These are phyloP conservation scores for Taphrina flavorubra DNA, from an alignment of 1,139 yeast genomes.

Conservation along the genomic window DNA sequence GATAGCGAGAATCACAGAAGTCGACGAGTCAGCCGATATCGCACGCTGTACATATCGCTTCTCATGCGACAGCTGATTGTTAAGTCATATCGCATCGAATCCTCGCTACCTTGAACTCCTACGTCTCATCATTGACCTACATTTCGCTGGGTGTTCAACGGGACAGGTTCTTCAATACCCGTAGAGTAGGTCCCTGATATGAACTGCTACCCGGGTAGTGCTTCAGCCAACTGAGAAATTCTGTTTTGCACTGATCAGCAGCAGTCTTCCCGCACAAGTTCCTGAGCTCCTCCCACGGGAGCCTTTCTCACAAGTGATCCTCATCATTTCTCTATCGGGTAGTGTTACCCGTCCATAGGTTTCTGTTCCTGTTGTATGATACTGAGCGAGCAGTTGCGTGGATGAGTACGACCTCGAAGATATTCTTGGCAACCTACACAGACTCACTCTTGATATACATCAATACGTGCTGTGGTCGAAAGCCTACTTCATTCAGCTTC, in stretches of 20 bases:
- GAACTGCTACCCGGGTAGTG: conserved; percentile 5
- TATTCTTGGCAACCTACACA: too few relatives aligned
- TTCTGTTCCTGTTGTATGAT: not conserved
- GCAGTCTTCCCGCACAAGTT: conserved; percentile 16
- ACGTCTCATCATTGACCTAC: conserved; percentile 20
- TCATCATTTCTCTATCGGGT: too few relatives aligned
- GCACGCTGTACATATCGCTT: not conserved
- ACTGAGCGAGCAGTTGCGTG: not conserved
- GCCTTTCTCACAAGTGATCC: not conserved
- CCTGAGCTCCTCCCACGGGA: conserved; percentile 6
- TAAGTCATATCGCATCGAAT: not conserved
- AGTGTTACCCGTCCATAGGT: too few relatives aligned
- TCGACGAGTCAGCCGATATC: not conserved
- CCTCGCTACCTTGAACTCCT: not conserved
- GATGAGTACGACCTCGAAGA: too few relatives aligned
- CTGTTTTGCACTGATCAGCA: conserved; percentile 15
- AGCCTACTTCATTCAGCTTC: too few relatives aligned
- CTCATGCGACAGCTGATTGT: not conserved
- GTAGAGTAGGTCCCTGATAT: not conserved
- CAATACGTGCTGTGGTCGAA: too few relatives aligned
- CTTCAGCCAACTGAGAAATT: conserved; percentile 8
- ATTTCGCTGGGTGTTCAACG: conserved; percentile 21
- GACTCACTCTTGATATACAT: too few relatives aligned
- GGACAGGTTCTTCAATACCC: not conserved
- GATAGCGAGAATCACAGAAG: not conserved